Base-by-base conservation (phyloP, 371 early-diverging fungal species). In the Zancudomyces culisetae region DNA sequence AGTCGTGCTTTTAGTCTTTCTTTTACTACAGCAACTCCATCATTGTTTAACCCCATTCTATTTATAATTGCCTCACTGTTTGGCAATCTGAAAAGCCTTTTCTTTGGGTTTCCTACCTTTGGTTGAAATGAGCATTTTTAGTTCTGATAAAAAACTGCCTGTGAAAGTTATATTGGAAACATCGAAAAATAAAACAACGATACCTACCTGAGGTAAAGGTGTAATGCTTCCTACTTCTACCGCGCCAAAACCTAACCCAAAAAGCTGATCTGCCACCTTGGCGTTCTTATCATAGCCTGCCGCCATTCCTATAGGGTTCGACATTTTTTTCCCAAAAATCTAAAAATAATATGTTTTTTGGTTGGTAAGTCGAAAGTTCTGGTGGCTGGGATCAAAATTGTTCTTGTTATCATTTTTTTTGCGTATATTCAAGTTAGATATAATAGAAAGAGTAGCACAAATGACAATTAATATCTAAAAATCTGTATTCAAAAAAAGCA, bases 231-330 rank as follows among this genome's bases (percentile, higher is more conserved):
- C 90, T 27, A 87, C 72, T 62, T 89, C 90, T 22, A 89, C 87
- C 19, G 71, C 53, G n/a, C 85, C 88, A 61, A 87, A 89, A 18
- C 90, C 90, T 47, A 85, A 64, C 41, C 70, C 75, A 46, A 84
- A 74, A 56, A 87, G 59, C 43, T 75, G 68, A 58, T 87, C 88
- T 26, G 86, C 70, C 6, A 80, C 85, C 62, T 85, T 83, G 12
- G 70, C 87, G 62, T 89, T 72, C 69, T 89, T 89, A 65, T 87
- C 87, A 53, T 75, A 89, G 13, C 90, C 90, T 18, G 90, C 90
- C 2, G 90, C 86, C 50, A 89, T 58, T 3, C 87, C 85, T 18
- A 89, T 59, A 0, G 88, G 88, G 66, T 85, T 87, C 10, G 67
- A 51, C 48, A 87, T 30, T 13, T 52, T 67, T 58, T 77, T 75